A percentile compares a stretch with the other conserved stretches of the same genome.
Conservation (phyloP, 1,284 basidiomycete genomes). For the Marasmius tenuissimus region DNA sequence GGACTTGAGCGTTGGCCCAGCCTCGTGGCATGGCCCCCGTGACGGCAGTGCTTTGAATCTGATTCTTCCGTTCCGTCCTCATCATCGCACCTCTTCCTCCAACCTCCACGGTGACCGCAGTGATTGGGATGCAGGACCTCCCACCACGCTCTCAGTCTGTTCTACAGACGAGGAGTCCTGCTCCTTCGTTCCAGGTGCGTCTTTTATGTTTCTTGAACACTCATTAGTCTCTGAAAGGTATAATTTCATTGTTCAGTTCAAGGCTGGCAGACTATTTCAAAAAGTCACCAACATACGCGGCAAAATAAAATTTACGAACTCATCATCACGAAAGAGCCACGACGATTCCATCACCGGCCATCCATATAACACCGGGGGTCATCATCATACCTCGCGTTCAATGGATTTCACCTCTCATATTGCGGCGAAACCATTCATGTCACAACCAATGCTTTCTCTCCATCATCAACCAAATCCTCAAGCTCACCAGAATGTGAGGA, state of each 20-base stretch:
- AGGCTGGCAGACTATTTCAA: constrained; percentile 38
- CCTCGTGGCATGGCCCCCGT: no score
- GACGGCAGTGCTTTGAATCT: no score
- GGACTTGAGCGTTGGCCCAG: no score
- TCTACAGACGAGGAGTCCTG: constrained; percentile 20
- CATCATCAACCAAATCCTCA: neutral
- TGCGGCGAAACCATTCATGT: constrained; percentile 42
- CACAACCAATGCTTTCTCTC: constrained; percentile 33
- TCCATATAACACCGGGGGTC: constrained; percentile 18
- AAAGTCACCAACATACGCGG: constrained; percentile 34
- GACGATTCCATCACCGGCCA: constrained; percentile 20
- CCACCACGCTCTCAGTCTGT: constrained; percentile 23
- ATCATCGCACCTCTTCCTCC: neutral
- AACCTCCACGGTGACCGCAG: neutral
- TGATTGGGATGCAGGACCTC: constrained; percentile 3
- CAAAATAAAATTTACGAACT: constrained; percentile 24
- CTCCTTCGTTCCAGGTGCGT: constrained; percentile 31
- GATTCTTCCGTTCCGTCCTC: no score
- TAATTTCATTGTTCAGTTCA: constrained; percentile 24
- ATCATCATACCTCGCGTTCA: constrained; percentile 21
- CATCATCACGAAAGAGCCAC: constrained; percentile 20
- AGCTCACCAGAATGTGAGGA: neutral
- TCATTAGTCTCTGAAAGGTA: constrained; percentile 4
- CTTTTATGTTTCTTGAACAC: neutral
- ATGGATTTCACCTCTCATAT: constrained; percentile 22